These are phyloP conservation scores for Chaetomidium leptoderma DNA, from an alignment of 495 filamentous ascomycete species.

Conservation along the genomic window DNA sequence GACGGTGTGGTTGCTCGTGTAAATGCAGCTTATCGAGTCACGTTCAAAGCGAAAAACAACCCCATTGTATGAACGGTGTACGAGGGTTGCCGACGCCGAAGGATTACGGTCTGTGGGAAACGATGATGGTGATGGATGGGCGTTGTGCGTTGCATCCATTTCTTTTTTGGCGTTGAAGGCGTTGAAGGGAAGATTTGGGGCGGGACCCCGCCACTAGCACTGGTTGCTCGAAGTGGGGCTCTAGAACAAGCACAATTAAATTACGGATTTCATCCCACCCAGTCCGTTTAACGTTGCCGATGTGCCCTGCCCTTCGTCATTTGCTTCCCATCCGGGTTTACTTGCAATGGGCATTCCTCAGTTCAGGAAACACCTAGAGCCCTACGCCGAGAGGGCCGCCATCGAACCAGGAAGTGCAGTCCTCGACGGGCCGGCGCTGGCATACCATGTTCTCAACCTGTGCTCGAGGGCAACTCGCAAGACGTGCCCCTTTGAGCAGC, in stretches of 20 bases:
- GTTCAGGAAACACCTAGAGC: constrained; percentile 54
- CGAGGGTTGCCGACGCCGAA: background rate
- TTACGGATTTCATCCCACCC: no score
- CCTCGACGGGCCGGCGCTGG: constrained; percentile 73
- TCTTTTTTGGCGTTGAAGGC: no score
- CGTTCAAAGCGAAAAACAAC: background rate
- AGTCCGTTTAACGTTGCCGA: no score
- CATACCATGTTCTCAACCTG: constrained; percentile 61
- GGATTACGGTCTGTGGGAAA: no score
- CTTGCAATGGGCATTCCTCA: constrained; percentile 74
- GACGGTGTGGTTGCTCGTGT: background rate
- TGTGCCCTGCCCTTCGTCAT: no score
- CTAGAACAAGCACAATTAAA: no score
- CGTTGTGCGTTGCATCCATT: no score
- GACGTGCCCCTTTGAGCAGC: constrained; percentile 46
- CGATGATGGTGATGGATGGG: no score
- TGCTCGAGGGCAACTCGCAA: constrained; percentile 42
- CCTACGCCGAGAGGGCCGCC: constrained; percentile 49
- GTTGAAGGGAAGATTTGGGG: no score
- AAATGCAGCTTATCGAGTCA: background rate
- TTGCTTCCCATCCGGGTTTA: no score
- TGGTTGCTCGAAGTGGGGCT: no score
- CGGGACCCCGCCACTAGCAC: no score
- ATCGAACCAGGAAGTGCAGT: constrained; percentile 49
- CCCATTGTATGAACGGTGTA: background rate